Evolutionary conservation across 2,329 filamentous ascomycete genomes (phyloP), one percentile per base, ranked within the genome.

Genomic region (Alternaria triticimaculans): DNA sequence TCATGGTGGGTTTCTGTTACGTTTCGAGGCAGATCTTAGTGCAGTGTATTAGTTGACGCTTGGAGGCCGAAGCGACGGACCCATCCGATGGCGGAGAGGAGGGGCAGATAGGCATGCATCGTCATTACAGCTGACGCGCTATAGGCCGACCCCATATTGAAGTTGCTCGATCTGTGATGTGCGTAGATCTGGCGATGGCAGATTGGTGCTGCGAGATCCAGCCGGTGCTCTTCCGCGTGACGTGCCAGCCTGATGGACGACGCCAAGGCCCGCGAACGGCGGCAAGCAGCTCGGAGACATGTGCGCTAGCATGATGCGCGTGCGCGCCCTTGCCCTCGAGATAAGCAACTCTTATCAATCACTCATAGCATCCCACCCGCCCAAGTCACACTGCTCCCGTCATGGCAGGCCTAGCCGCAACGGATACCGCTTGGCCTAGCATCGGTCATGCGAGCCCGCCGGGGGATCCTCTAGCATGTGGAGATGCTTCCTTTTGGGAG

Each of bases 391-490:
- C 62, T 62, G 53, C 55, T 55, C 46, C 46, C 58, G 53, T 49
- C 49, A 70, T 69, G 67, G 25, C 63, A 67, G 57, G 57, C 55
- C 68, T 68, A 65, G 57, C 67, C 67, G 50, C 62, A 58, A 60
- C 59, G 55, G 58, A 64, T 63, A 64, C 66, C 66, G 58, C 63
- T 64, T 66, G 60, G 25, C 58, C 41, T 60, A 62, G 55, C 64
- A 68, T 71, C 64, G 73, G 72, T 63, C 68, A 72, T 71, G 69
- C 69, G 72, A 69, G 68, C 68, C 72, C 56, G 67, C 63, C 63
- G 60, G 61, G 65, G 62, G 58, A 68, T 72, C 64, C 64, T 64
- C 66, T 53, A 66, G 66, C 68, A 64, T 65, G 59, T 55, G 58
- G 60, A 50, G 55, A 21, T 46, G 45, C 46, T 55, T 53, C 63